Base-by-base conservation (phyloP, 257 asterid genomes). In the Capsicum chinense region DNA sequence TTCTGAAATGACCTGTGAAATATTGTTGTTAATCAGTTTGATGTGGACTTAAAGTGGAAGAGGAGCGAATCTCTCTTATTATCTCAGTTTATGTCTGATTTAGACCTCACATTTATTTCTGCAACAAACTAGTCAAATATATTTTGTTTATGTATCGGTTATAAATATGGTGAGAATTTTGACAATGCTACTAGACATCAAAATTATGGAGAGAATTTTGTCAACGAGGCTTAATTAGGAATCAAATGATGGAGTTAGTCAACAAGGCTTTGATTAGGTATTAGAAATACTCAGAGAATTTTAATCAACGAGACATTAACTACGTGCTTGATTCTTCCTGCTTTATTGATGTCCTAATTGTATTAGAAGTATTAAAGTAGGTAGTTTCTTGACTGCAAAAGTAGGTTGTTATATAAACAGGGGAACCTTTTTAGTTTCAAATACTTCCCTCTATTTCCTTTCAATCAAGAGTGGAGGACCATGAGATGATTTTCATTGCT, bases 21-120 rank as follows among this genome's bases (percentile, higher is more conserved):
- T 68, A 37, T 68, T 68, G 52, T 37, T 35, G 52, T 37, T 37
- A 68, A 68, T 68, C 37, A 70, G 56, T 70, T 42, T 70, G 79
- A n/a, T 70, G 79, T 44, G 79, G 15, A n/a, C 35, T 70, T 42
- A 17, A 17, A 44, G 79, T 70, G 56, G 79, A 44, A 70, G 35
- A 44, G 37, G 16, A 44, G 56, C 0, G 8, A 70, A 17, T 70
- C 35, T 70, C 78, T 69, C 57, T 42, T 70, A 70, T 44, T 70
- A 5, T 44, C 56, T 70, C 78, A 44, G 52, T 17, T 42, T 6
- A 14, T 15, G 11, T 70, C 56, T 70, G 56, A 9, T 70, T 70
- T 44, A 17, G 79, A 44, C 17, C 57, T 44, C 79, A 44, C 5
- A 42, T 70, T n/a, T 70, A 13, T 42, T 37, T 39, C 35, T 42